Conservation (phyloP, 108 stramenopile genomes). For the Conticribra guillardii region DNA sequence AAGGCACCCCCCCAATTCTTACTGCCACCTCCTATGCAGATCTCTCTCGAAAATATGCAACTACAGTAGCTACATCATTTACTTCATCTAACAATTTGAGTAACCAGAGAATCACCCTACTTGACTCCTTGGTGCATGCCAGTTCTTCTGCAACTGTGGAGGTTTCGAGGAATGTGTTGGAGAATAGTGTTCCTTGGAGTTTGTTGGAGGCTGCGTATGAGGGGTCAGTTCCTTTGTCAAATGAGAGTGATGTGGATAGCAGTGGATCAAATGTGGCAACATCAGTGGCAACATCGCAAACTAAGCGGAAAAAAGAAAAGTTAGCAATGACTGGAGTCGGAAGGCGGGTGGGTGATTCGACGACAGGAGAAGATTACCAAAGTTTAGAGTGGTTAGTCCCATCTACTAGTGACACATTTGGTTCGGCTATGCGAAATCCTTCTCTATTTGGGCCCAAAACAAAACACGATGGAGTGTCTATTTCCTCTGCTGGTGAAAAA, state of each 20-base stretch:
- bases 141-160: conserved; percentile 18
- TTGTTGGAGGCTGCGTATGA: conserved; percentile 44
- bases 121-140: conserved; percentile 28
- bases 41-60: conserved; percentile 53
- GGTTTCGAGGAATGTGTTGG: conserved; percentile 12
- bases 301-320: background rate
- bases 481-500: background rate
- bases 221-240: conserved; percentile 21
- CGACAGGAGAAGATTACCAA: background rate
- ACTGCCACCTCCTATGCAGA: conserved; percentile 51
- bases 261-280: background rate
- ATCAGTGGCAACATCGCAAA: background rate
- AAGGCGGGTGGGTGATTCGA: conserved; percentile 26
- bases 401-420: conserved; percentile 16
- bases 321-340: conserved; percentile 3
- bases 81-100: conserved; percentile 35
- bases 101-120: conserved; percentile 20
- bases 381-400: conserved; percentile 8
- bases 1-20: background rate
- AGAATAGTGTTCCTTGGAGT: conserved; percentile 23
- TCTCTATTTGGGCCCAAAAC: background rate
- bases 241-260: background rate
- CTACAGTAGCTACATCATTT: conserved; percentile 34
- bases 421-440: conserved; percentile 22
- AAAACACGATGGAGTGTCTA: background rate